Base-by-base conservation (phyloP, 805 yeast species). In the Ogataea zsoltii region DNA sequence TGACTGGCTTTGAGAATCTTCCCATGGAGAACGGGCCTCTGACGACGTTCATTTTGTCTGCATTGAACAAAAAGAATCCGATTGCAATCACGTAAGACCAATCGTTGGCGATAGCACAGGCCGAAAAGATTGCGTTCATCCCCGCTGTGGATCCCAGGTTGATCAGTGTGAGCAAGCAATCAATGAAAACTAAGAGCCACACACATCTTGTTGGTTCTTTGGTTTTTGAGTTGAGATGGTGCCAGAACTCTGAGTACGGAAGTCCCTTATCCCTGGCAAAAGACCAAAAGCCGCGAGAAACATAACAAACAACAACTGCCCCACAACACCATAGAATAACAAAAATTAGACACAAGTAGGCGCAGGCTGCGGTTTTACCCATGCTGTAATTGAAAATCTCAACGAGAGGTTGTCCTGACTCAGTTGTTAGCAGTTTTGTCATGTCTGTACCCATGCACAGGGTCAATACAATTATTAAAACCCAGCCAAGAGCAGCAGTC, bases 251-350 rank as follows among this genome's bases (percentile, higher is more conserved):
- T 55, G 72, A 57, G 60, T 60, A 52, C 59, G 83, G 83, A 48
- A 77, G 64, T 29, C 80, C 81, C 45, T 69, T 71, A 57, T 77
- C 83, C 64, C 83, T 68, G 31, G 80, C 76, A 62, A 77, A 77
- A 2, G 82, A 74, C 77, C 80, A 77, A 37, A 77, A 65, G 45
- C 78, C 77, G 60, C 83, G 66, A 2, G 79, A 72, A 11, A 72
- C 69, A 44, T 77, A 77, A 54, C 77, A 70, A 28, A 68, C 63
- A 45, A 77, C 75, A 32, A 78, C 77, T 11, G 75, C 72, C 43
- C 79, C 77, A 74, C 77, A 75, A 60, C 76, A 67, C 66, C 76
- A 77, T 48, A 77, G 70, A 18, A 78, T 73, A 41, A 76, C 62
- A 30, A 79, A 75, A 49, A 75, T 70, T 40, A 77, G 52, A 9